Conservation (phyloP, 352 stramenopile species). For the Globisporangium parvum region DNA sequence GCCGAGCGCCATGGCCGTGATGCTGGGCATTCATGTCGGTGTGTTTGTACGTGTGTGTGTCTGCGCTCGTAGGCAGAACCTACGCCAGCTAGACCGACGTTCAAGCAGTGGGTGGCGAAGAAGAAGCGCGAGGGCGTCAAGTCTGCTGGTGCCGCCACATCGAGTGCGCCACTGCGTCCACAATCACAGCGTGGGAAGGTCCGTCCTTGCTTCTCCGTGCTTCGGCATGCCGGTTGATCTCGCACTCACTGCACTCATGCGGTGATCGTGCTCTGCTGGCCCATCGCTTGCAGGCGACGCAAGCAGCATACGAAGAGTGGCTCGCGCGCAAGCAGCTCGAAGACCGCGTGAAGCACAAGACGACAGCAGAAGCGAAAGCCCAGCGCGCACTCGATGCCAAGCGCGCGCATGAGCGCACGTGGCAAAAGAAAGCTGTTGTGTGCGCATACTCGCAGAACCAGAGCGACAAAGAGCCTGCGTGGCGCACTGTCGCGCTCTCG, state of each 20-base stretch:
- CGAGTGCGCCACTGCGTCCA: neutral
- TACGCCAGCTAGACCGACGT: neutral
- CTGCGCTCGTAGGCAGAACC: neutral
- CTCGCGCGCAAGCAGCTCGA: constrained; percentile 39
- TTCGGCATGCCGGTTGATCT: neutral
- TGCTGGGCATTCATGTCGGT: too few relatives aligned
- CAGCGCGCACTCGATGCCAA: constrained; percentile 22
- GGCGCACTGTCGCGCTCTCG: constrained; percentile 4
- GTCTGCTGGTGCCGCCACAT: neutral
- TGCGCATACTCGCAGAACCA: constrained; percentile 64
- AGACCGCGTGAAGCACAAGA: constrained; percentile 33
- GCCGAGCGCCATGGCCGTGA: too few relatives aligned
- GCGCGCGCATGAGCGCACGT: constrained; percentile 35
- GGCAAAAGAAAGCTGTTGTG: constrained; percentile 62
- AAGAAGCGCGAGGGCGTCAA: constrained; percentile 8
- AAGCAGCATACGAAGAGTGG: constrained; percentile 32
- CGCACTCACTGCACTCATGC: neutral
- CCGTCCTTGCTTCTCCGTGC: neutral
- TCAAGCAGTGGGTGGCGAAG: constrained; percentile 10
- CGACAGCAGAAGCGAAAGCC: constrained; percentile 19
- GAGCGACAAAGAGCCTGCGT: neutral
- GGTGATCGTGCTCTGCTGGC: too few relatives aligned
- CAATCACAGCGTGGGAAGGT: constrained; percentile 1
- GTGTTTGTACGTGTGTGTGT: neutral
- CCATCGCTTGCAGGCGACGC: constrained; percentile 7